These are phyloP conservation scores for Strobilomyces echinocephalus DNA, from an alignment of 768 basidiomycete species.

Conservation along the genomic window DNA sequence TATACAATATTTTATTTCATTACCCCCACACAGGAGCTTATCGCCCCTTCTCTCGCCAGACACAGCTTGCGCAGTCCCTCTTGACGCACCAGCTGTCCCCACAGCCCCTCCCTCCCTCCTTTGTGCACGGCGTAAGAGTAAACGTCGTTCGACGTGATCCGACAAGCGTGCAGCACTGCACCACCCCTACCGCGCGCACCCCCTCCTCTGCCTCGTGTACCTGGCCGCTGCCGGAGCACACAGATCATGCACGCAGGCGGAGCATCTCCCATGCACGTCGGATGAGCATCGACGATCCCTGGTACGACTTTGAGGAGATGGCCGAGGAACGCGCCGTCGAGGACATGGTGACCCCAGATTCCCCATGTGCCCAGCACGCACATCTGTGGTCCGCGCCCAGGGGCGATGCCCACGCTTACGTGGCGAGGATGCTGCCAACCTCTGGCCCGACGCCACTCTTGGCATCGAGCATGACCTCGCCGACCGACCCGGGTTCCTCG, in stretches of 20 bases:
- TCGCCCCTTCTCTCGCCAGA: constrained; percentile 25
- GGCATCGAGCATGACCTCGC: constrained; percentile 11
- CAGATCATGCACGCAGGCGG: constrained; percentile 24
- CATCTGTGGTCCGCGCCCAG: constrained; percentile 24
- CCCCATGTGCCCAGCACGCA: constrained; percentile 24
- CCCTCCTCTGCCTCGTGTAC: constrained; percentile 27
- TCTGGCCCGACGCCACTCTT: constrained; percentile 15
- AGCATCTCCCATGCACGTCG: constrained; percentile 25
- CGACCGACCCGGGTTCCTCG: constrained; percentile 28
- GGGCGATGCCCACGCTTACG: constrained; percentile 10
- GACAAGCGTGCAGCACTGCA: constrained; percentile 37
- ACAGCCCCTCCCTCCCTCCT: constrained; percentile 14
- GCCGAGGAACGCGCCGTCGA: constrained; percentile 45
- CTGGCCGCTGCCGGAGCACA: constrained; percentile 28
- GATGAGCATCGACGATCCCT: constrained; percentile 24
- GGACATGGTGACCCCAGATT: constrained; percentile 37
- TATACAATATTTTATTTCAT: constrained; percentile 14
- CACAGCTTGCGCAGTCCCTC: constrained; percentile 45
- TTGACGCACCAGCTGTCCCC: constrained; percentile 29
- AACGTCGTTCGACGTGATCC: constrained; percentile 28
- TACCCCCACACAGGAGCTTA: constrained; percentile 19
- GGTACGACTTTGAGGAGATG: constrained; percentile 36
- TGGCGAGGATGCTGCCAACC: constrained; percentile 22
- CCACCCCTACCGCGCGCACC: constrained; percentile 36
- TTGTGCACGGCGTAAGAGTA: constrained; percentile 19